Evolutionary conservation across 805 yeast species (phyloP), one percentile per base, ranked within the genome.

Genomic region (Saccharomycopsis amapae): DNA sequence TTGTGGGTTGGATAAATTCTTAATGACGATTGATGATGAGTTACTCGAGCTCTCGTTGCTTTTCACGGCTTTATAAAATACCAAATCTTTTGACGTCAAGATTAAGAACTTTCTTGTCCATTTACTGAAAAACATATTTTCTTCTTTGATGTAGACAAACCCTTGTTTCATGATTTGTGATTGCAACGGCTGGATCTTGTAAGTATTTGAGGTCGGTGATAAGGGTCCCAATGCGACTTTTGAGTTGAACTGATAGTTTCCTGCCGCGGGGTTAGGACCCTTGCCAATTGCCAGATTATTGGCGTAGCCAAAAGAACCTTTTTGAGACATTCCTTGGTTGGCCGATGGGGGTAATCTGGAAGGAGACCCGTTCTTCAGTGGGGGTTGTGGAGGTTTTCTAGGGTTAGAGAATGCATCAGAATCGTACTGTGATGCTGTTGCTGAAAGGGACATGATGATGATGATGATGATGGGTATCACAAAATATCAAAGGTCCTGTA

Each of bases 51-150:
- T 43, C 12, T 43, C 49, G 33, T 37, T 45, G 26, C 38, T 35
- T 22, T 51, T 51, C 12, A 45, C 45, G 5, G 47, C 45, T 37
- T 51, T 51, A 24, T 51, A 51, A 36, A 51, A 45, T 1, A 45
- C 45, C 15, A 51, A 42, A 13, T 51, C 54, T 17, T 41, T 45
- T 4, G 36, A 22, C 13, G 54, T 51, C 18, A 51, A 38, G 20
- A 51, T 51, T 18, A 48, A 23, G 28, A 51, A 51, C 26, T 48
- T 48, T 37, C 48, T 51, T 18, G 50, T 32, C 54, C 54, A 51
- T 41, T 51, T 51, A 25, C 49, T 40, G 42, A 51, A 51, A 24
- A 51, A 31, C 48, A 51, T 48, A 10, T 50, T 52, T 12, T 51
- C 54, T 30, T 51, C 54, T 36, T 48, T 45, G 20, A 51, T 34